phyloP scores from a whole-genome alignment of 495 filamentous ascomycete genomes.

The Jackrogersella minutella region DNA sequence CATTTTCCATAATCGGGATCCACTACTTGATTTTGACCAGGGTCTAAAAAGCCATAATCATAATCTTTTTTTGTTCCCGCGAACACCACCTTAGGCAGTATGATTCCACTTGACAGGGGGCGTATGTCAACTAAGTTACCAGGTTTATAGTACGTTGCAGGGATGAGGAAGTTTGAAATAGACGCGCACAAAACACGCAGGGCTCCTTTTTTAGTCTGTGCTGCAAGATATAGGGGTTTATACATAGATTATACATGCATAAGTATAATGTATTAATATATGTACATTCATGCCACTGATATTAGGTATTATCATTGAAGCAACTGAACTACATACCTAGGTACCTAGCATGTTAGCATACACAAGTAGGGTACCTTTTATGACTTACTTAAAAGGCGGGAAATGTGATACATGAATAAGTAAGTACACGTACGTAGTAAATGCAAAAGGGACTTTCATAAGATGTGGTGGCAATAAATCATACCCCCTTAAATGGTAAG shows the following conservation, averaged over 20 bases:
- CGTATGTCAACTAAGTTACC: slow-evolving; percentile 14
- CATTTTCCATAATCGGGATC: too few species aligned
- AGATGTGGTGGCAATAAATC: slow-evolving; percentile 25
- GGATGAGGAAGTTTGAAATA: slow-evolving; percentile 7
- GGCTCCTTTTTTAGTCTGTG: slow-evolving; percentile 12
- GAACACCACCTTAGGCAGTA: slow-evolving; percentile 15
- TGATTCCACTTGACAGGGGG: slow-evolving; percentile 20
- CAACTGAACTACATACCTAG: neutral
- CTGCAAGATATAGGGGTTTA: slow-evolving; percentile 34
- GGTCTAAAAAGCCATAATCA: too few species aligned
- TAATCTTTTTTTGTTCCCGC: slow-evolving; percentile 30
- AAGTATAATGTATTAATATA: neutral
- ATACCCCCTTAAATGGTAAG: slow-evolving; percentile 8
- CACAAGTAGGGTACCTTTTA: slow-evolving; percentile 1
- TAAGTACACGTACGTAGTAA: too few species aligned
- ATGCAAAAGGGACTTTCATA: neutral
- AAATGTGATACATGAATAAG: too few species aligned
- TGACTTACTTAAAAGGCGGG: slow-evolving; percentile 14
- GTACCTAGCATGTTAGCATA: neutral
- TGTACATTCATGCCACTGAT: neutral
- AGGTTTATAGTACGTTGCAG: too few species aligned
- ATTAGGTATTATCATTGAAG: too few species aligned
- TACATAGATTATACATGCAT: slow-evolving; percentile 8
- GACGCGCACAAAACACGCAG: slow-evolving; percentile 1
- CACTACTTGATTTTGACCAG: too few species aligned